Evolutionary conservation across 192 early-diverging fungal genomes (phyloP).

Genomic region (Linnemannia zychae): DNA sequence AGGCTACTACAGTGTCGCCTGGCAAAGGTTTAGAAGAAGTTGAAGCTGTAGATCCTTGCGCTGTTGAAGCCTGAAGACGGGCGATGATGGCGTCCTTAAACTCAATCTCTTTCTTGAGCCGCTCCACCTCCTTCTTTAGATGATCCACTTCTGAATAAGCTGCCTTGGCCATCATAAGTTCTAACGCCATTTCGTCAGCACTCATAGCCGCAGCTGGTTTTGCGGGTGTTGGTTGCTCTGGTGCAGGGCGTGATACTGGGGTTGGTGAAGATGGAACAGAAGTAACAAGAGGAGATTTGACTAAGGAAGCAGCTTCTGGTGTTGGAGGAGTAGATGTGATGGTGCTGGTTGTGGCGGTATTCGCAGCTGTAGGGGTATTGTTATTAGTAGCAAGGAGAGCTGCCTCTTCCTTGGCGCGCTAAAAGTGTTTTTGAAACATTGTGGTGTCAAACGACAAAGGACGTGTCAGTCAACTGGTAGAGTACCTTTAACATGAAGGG

Average conservation of each 20-base stretch:
- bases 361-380: background rate
- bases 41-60: no score
- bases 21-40: background rate
- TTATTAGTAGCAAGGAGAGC: background rate
- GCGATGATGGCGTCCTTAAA: constrained; percentile 52
- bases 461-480: background rate
- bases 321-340: no score
- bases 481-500: no score
- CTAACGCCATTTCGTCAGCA: constrained; percentile 35
- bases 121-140: constrained; percentile 31
- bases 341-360: background rate
- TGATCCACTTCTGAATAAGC: constrained; percentile 41
- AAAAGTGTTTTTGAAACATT: background rate
- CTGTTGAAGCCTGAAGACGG: constrained; percentile 15
- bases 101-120: constrained; percentile 46
- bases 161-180: constrained; percentile 35
- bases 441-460: background rate
- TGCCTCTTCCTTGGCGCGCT: background rate
- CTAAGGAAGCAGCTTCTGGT: background rate
- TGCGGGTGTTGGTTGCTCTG: background rate
- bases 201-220: background rate
- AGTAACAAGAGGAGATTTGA: background rate
- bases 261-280: background rate
- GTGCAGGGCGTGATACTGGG: no score
- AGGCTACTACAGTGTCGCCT: constrained; percentile 5